Conservation (phyloP, 192 early-diverging fungal species). For the Entomortierella chlamydospora region DNA sequence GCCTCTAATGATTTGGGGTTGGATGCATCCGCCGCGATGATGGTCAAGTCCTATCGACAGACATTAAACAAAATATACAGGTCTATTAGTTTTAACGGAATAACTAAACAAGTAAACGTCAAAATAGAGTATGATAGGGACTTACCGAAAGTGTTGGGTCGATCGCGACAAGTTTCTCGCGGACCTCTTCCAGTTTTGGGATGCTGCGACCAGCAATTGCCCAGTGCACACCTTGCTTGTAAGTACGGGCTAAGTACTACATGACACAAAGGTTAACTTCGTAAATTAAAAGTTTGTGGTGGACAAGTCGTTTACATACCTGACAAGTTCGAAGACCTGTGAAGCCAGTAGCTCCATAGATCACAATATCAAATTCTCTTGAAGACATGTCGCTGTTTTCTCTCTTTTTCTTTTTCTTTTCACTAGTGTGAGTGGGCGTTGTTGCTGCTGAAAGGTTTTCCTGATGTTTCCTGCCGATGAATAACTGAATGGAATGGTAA, state of each 20-base stretch:
- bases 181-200: constrained; percentile 73
- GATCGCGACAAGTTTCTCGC: constrained; percentile 62
- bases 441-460: neutral
- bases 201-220: constrained; percentile 84
- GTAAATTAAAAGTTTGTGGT: neutral
- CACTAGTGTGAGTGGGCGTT: neutral
- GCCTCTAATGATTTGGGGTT: constrained; percentile 69
- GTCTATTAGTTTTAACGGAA: neutral
- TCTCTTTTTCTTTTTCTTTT: neutral
- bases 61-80: neutral
- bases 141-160: constrained; percentile 61
- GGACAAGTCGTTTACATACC: constrained; percentile 37
- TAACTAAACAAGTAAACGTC: neutral
- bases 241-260: constrained; percentile 25
- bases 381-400: constrained; percentile 34
- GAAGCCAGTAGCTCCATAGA: constrained; percentile 89
- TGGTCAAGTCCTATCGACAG: constrained; percentile 58
- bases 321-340: constrained; percentile 78
- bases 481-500: neutral
- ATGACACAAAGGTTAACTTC: neutral
- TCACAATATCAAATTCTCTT: constrained; percentile 67
- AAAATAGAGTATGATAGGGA: neutral
- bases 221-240: constrained; percentile 63
- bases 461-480: neutral
- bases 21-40: constrained; percentile 77